phyloP scores from a whole-genome alignment of 345 rosid genomes.

The Citrus trifoliata region DNA sequence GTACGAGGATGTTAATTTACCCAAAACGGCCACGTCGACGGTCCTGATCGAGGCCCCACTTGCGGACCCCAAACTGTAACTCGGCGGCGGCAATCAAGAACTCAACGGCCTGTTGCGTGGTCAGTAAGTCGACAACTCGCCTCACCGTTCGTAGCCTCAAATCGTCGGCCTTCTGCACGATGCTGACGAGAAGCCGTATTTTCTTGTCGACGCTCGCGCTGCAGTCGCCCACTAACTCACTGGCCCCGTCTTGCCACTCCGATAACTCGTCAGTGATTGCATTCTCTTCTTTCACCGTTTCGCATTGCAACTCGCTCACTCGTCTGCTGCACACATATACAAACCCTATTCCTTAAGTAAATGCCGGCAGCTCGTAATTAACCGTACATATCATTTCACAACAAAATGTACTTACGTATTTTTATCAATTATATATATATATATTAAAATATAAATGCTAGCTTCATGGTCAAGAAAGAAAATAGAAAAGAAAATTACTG shows the following conservation, averaged over 20 bases:
- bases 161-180: conserved; percentile 64
- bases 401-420: too few relatives aligned
- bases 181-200: conserved; percentile 38
- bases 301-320: conserved; percentile 86
- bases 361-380: too few relatives aligned
- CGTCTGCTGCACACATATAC: conserved; percentile 34
- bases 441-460: not conserved
- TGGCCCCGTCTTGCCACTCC: conserved; percentile 73
- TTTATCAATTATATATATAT: too few relatives aligned
- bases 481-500: not conserved
- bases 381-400: too few relatives aligned
- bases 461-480: not conserved
- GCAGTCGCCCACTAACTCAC: conserved; percentile 33
- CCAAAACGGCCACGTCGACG: conserved; percentile 8
- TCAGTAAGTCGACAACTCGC: conserved; percentile 52
- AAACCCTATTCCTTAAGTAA: not conserved
- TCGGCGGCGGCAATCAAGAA: conserved; percentile 70
- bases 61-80: conserved; percentile 63
- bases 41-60: conserved; percentile 61
- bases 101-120: conserved; percentile 67
- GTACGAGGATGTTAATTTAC: not conserved
- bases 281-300: conserved; percentile 86
- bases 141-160: conserved; percentile 57
- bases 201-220: conserved; percentile 26
- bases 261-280: conserved; percentile 61